A percentile compares a stretch with the other conserved stretches of the same genome.
phyloP scores from a whole-genome alignment of 495 filamentous ascomycete genomes.

The Lophium mytilinum region DNA sequence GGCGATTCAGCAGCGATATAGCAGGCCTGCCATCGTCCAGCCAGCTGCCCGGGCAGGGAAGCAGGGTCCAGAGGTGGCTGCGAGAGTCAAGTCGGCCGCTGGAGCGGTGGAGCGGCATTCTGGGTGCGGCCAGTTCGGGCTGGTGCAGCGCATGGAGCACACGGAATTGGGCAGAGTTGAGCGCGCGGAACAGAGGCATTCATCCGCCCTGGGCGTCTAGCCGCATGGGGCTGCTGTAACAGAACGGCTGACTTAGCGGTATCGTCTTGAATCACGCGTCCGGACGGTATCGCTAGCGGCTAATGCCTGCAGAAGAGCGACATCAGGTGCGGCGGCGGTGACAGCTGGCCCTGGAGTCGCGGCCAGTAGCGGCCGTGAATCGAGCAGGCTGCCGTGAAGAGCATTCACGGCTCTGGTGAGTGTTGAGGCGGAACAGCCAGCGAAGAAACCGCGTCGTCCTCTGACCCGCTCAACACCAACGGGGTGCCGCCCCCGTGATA shows the following conservation, averaged over 20 bases:
- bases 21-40: background rate
- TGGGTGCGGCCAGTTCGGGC: slow-evolving; percentile 1
- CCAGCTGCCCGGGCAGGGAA: background rate
- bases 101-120: slow-evolving; percentile 3
- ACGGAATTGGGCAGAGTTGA: slow-evolving; percentile 2
- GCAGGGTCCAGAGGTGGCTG: background rate
- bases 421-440: background rate
- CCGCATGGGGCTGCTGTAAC: background rate
- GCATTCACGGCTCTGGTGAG: background rate
- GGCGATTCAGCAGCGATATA: background rate
- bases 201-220: background rate
- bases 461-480: background rate
- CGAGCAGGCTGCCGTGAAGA: too few species aligned
- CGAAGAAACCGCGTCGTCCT: too few species aligned
- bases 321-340: background rate
- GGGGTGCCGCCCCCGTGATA: background rate
- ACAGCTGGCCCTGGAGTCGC: background rate
- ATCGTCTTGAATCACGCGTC: background rate
- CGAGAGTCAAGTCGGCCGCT: slow-evolving; percentile 4
- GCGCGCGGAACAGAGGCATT: background rate
- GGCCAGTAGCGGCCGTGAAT: too few species aligned
- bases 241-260: slow-evolving; percentile 15
- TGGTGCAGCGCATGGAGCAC: background rate
- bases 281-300: background rate
- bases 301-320: background rate